Base-by-base conservation (phyloP, 1,284 basidiomycete species). In the Cryptococcus deneoformans region DNA sequence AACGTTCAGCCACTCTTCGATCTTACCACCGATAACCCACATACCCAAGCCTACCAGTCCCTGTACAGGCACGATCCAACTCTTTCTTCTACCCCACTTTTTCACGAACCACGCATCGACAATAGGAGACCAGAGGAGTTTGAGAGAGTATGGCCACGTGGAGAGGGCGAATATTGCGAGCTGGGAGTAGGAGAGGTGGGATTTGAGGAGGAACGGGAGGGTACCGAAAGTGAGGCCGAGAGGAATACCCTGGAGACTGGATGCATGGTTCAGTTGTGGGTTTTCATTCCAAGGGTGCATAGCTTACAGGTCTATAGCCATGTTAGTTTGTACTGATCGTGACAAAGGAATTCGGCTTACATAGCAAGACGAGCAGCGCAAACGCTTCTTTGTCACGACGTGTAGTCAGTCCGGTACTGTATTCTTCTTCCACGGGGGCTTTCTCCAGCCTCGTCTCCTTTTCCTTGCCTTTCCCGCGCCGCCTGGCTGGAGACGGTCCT, bases 11-110 rank as follows among this genome's bases (percentile, higher is more conserved):
- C 96, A 82, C 60, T 83, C 83, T 66, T 92, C 85, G 7, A 91
- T 88, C 65, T 89, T 86, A 54, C 85, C 79, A 1, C 93, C 90
- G 59, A 99, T 88, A 74, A 90, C 87, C 68, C 93, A 82, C 86
- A 99, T 90, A 63, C 92, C 81, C 49, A 85, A 80, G 34, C 93
- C 96, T 47, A 98, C 90, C 62, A 94, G 84, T 36, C 87, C 76
- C 77, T 99, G 96, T 81, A 99, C 95, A 46, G 96, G 96, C 60
- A 99, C 88, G 70, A 99, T 97, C 96, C 96, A 99, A 59, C 90
- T 93, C 79, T 98, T 99, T 62, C 96, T 83, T 54, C 96, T 85
- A 16, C 96, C 96, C 70, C 76, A 75, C 47, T 68, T 71, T 11
- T 85, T 80, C 64, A 90, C 82, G 75, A 90, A 99, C 63, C 89